Percentiles rank a stretch among this genome's conserved stretches.
Evolutionary conservation across 495 filamentous ascomycete species (phyloP).

Genomic region (Hypoxylon fuscum): DNA sequence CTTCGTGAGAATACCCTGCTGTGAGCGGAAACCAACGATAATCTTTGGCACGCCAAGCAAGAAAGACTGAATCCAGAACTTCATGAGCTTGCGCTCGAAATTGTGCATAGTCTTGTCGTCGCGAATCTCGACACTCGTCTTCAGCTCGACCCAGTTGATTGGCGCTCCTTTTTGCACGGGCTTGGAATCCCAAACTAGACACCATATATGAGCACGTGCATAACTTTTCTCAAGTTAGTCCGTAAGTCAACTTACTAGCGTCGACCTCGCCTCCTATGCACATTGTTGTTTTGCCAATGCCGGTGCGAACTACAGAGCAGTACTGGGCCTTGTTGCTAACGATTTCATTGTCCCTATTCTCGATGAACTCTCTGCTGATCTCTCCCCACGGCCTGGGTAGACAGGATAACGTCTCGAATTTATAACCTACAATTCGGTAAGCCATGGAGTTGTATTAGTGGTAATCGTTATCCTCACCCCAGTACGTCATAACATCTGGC

Average conservation of each 20-base stretch:
- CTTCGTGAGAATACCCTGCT: constrained; percentile 72
- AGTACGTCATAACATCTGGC: constrained; percentile 61
- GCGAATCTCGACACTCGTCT: constrained; percentile 79
- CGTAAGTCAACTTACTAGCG: constrained; percentile 64
- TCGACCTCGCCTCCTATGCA: constrained; percentile 96
- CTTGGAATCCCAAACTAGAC: constrained; percentile 82
- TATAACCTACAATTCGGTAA: constrained; percentile 73
- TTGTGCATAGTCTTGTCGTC: constrained; percentile 71
- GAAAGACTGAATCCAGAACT: constrained; percentile 97
- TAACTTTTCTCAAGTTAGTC: not conserved
- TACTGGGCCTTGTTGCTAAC: constrained; percentile 93
- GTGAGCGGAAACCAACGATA: constrained; percentile 85
- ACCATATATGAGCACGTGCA: not conserved
- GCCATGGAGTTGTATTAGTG: not conserved
- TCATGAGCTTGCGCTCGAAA: constrained; percentile 89
- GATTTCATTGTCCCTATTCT: constrained; percentile 70
- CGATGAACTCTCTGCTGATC: constrained; percentile 76
- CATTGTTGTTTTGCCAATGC: constrained; percentile 75
- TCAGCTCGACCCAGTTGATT: constrained; percentile 93
- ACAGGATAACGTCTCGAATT: constrained; percentile 89
- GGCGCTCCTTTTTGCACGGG: constrained; percentile 69
- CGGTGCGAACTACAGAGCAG: constrained; percentile 90
- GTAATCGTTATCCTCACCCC: constrained; percentile 56
- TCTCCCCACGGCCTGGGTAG: constrained; percentile 76
- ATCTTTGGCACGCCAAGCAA: constrained; percentile 91